These are phyloP conservation scores for Alternaria dauci DNA, from an alignment of 2,329 filamentous ascomycete genomes.

Conservation along the genomic window DNA sequence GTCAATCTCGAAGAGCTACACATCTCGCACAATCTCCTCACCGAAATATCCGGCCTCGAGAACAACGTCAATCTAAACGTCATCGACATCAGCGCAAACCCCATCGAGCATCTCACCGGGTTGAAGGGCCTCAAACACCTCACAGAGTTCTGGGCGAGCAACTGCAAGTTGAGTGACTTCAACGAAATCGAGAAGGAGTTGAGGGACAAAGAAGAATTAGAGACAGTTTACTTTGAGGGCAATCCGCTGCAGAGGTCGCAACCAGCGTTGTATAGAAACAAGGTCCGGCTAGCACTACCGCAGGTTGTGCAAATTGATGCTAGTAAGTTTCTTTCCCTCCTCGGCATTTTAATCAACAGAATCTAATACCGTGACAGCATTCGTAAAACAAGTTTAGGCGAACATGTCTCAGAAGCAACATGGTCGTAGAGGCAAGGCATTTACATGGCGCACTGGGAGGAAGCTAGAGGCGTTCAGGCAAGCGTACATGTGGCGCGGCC, in stretches of 20 bases:
- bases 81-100: conserved; percentile 90
- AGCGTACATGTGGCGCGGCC: neutral
- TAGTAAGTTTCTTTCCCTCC: conserved; percentile 70
- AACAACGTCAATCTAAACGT: conserved; percentile 66
- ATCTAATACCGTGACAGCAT: conserved; percentile 9
- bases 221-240: conserved; percentile 95
- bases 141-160: conserved; percentile 94
- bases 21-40: conserved; percentile 92
- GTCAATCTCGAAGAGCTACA: conserved; percentile 89
- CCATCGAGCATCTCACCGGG: conserved; percentile 76
- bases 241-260: conserved; percentile 84
- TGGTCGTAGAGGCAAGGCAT: neutral
- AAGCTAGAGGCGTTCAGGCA: conserved; percentile 3
- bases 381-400: conserved; percentile 23
- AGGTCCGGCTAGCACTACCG: conserved; percentile 85
- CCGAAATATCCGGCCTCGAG: conserved; percentile 73
- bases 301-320: conserved; percentile 95
- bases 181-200: conserved; percentile 81
- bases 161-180: conserved; percentile 83
- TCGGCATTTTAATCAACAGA: neutral
- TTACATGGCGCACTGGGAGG: conserved; percentile 10
- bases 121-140: conserved; percentile 73
- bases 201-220: conserved; percentile 77
- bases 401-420: no score
- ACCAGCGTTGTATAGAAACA: conserved; percentile 92